Percentiles rank a stretch among this genome's conserved stretches.
phyloP scores from a whole-genome alignment of 495 filamentous ascomycete genomes.

The Filosporella fistucella region DNA sequence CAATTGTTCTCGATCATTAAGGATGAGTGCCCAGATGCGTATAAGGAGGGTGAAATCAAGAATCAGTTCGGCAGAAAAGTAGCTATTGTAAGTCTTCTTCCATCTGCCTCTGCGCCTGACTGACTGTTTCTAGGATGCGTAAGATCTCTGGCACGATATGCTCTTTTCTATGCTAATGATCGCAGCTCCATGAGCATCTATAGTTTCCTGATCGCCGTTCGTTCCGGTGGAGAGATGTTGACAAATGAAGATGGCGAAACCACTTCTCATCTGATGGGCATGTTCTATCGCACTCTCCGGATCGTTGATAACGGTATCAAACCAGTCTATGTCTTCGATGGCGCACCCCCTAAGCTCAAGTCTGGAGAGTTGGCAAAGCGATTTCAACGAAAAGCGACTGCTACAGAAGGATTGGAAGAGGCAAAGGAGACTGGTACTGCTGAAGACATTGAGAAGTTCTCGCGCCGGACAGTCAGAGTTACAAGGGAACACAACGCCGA shows the following conservation, averaged over 20 bases:
- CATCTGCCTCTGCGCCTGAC: conserved; percentile 5
- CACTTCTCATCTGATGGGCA: conserved; percentile 96
- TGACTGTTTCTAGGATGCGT: conserved; percentile 69
- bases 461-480: conserved; percentile 88
- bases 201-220: conserved; percentile 95
- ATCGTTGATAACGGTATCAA: conserved; percentile 99
- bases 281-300: conserved; percentile 98
- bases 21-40: conserved; percentile 87
- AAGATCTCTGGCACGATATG: conserved; percentile 30
- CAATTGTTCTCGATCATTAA: conserved; percentile 81
- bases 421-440: conserved; percentile 96
- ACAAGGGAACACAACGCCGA: conserved; percentile 94
- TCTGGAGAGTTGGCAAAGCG: conserved; percentile 93
- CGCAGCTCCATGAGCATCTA: conserved; percentile 96
- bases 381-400: conserved; percentile 84
- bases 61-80: conserved; percentile 97
- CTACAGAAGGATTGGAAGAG: conserved; percentile 81
- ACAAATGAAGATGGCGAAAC: conserved; percentile 92
- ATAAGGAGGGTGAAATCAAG: conserved; percentile 96
- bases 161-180: conserved; percentile 22
- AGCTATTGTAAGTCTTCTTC: conserved; percentile 68
- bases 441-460: conserved; percentile 97
- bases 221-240: conserved; percentile 92
- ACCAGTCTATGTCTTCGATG: conserved; percentile 96
- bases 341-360: conserved; percentile 93